Base-by-base conservation (phyloP, 139 green algal species). In the Picochlorum sp. region DNA sequence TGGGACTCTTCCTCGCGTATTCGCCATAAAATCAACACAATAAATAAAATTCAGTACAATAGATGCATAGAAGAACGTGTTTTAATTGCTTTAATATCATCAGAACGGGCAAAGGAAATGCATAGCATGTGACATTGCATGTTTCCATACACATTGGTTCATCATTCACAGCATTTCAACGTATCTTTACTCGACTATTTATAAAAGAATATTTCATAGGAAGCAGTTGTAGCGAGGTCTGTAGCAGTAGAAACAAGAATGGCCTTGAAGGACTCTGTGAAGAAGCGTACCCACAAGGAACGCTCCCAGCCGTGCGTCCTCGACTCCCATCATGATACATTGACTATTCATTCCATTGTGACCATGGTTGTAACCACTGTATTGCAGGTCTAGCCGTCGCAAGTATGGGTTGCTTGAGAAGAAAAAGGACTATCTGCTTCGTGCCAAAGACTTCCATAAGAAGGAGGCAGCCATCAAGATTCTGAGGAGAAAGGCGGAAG, bases 251-350 rank as follows among this genome's bases (percentile, higher is more conserved):
- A 38, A 8, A 38, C 11, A 34, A 59, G 6, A 18, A 92, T 87
- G 76, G 85, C 85, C 26, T 81, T 97, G 26, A 71, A 78, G 2
- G 96, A 98, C 61, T 88, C 86, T 30, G 80, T 96, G 14, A 96
- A 97, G 83, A 80, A 92, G 1, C 84, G 81, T 45, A 92, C 89
- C 47, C 92, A 98, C 70, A 97, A 97, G 58, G 92, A 98, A 85
- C 78, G 92, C 6, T 77, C 92, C 6, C 92, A 98, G 67, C 91
- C 88, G 88, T 94, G 37, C 89, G 86, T 83, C 5, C 1, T 47
- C 13, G n/a, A 45, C 20, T 4, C 14, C 24, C 11, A 20, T 20
- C 10, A 14, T 51, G 9, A 14, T 9, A 30, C 14, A 26, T 30
- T 30, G 0, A 4, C 7, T 30, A 30, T 30, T 30, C 26, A 30